phyloP scores from a whole-genome alignment of 768 basidiomycete genomes.

The Tricholoma matsutake region DNA sequence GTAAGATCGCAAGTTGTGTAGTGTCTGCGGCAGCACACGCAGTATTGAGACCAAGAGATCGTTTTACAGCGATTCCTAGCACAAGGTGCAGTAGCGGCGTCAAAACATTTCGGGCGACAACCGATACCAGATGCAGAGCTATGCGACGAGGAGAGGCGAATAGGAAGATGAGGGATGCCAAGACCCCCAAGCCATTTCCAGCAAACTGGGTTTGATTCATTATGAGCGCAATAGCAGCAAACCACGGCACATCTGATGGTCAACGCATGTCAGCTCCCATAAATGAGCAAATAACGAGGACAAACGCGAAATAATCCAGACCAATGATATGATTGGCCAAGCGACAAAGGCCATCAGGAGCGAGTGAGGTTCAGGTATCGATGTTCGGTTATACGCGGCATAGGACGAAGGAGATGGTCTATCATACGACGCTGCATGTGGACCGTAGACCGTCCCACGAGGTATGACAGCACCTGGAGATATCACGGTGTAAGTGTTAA shows the following conservation, averaged over 20 bases:
- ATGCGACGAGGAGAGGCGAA: constrained; percentile 39
- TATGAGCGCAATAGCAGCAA: constrained; percentile 37
- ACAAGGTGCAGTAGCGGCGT: constrained; percentile 37
- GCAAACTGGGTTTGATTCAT: constrained; percentile 29
- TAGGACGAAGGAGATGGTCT: constrained; percentile 32
- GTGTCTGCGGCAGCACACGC: constrained; percentile 22
- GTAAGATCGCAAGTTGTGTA: constrained; percentile 29
- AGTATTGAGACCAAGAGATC: constrained; percentile 36
- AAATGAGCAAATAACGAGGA: background rate
- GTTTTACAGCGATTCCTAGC: constrained; percentile 39
- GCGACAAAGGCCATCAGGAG: constrained; percentile 35
- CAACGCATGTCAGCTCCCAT: background rate
- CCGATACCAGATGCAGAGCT: constrained; percentile 36
- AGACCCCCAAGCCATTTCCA: constrained; percentile 24
- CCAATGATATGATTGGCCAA: constrained; percentile 36
- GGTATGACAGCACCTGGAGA: constrained; percentile 38
- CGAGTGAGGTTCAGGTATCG: constrained; percentile 28
- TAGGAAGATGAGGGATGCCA: constrained; percentile 42
- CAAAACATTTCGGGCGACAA: constrained; percentile 34
- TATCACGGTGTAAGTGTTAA: constrained; percentile 45
- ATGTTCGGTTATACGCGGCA: constrained; percentile 39
- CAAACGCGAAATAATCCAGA: constrained; percentile 33
- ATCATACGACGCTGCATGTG: constrained; percentile 44
- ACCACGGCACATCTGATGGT: constrained; percentile 40
- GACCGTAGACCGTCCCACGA: constrained; percentile 39